Base-by-base conservation (phyloP, 2,329 filamentous ascomycete species). In the Lasiodiplodia gonubiensis region DNA sequence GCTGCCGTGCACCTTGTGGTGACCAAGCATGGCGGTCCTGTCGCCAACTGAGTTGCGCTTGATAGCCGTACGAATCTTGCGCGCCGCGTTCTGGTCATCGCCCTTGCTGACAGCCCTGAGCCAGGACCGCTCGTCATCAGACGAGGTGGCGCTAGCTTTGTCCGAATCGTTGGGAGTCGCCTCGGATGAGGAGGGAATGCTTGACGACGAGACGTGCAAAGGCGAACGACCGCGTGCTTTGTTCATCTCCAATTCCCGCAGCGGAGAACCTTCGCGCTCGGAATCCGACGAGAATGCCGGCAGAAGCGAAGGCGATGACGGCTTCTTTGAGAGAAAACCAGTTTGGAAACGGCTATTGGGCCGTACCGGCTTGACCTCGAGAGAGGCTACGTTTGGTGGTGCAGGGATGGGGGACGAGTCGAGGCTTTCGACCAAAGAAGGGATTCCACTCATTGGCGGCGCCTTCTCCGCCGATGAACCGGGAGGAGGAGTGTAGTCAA, bases 341-440 rank as follows among this genome's bases (percentile, higher is more conserved):
- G 93, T 86, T 73, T 97, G 92, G 81, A 98, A 98, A 52, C 94
- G 88, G 79, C 87, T 91, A 61, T 87, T 87, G 72, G 73, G 73
- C 39, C 68, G 70, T 33, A 53, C 68, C 30, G 84, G 85, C 69
- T 86, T 86, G 42, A 88, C 76, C 51, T 90, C 86, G 42, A 90
- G 80, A 2, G 88, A 89, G 0, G 87, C 80, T 18, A 61, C 42
- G 64, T 86, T 82, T 37, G 85, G 88, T 76, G 76, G 86, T 73
- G 78, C 84, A 69, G 79, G 89, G 74, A 85, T 83, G 52, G 84
- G 88, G 37, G 88, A 88, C 10, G 85, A 86, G 66, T 85, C 83
- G 23, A 64, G 51, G 18, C 37, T 35, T 33, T 42, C 48, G 16
- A 55, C n/a, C 23, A 52, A 30, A 23, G 42, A 46, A 4, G 65